Evolutionary conservation across 306 rosid genomes (phyloP), one percentile per base, ranked within the genome.

Genomic region (Corylus avellana): DNA sequence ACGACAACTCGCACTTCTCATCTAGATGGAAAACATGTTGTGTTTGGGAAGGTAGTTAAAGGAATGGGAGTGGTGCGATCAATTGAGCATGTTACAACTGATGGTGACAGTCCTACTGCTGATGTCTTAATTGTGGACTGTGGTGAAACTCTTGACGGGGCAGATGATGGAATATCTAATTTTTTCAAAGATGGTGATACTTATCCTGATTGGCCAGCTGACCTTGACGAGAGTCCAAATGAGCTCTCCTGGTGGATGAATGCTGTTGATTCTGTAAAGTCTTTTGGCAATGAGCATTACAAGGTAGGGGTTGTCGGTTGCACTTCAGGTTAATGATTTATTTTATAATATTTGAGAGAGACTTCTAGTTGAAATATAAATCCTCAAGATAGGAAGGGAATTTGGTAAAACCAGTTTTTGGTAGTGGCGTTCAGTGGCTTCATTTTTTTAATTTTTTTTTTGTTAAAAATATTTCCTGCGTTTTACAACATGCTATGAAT

Each of bases 51-150:
- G 86, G 92, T 92, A 50, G 83, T 85, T 25, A 92, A 94, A 66
- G 98, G 98, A 72, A 92, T 94, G 93, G 98, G 97, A 7, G 95
- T 94, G 27, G 91, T 91, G 32, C 92, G 97, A 68, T 88, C 97
- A 8, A 84, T 91, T 72, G 97, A 94, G 85, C 97, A 92, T 57
- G 85, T 86, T 75, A 55, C 81, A 0, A 84, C 70, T 54, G 89
- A 83, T 0, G 85, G 86, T 10, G 96, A 87, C 58, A 78, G 72
- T 62, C 98, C 98, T 0, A 49, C 54, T 68, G 80, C 75, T 39
- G 94, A 90, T 77, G 94, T 87, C 70, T 71, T 75, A 17, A 81
- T 92, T 72, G 84, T 72, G 63, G 94, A 94, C 56, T 92, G 91
- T 86, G 98, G 98, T 74, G 97, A 92, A 84, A 89, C 90, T 82